A percentile compares a stretch with the other conserved stretches of the same genome.
phyloP scores from a whole-genome alignment of 2,329 filamentous ascomycete species.

The Nemania bipapillata region DNA sequence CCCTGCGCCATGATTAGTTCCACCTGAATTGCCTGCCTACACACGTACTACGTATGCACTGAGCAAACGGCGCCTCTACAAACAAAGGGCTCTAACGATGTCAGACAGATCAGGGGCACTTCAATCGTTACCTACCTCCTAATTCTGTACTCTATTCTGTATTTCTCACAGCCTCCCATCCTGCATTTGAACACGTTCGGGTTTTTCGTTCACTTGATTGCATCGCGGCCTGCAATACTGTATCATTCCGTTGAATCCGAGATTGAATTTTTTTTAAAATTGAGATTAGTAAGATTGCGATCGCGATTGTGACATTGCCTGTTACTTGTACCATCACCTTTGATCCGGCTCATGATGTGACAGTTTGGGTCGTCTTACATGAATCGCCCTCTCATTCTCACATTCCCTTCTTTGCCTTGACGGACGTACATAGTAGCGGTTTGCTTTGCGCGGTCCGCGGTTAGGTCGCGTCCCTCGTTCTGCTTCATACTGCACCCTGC shows the following conservation, averaged over 20 bases:
- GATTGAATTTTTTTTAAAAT: background rate
- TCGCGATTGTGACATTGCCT: background rate
- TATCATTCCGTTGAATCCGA: background rate
- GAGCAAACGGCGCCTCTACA: background rate
- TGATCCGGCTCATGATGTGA: slow-evolving; percentile 36
- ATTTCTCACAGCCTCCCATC: background rate
- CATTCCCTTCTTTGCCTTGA: slow-evolving; percentile 10
- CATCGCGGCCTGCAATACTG: background rate
- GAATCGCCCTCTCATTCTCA: background rate
- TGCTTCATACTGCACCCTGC: background rate
- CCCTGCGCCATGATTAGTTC: background rate
- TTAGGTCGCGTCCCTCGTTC: background rate
- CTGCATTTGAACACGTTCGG: slow-evolving; percentile 21
- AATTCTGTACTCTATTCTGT: no score
- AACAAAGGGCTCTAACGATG: background rate
- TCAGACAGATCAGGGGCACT: background rate
- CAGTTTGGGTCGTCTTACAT: background rate
- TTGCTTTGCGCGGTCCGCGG: background rate
- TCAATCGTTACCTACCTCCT: background rate
- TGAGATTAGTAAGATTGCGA: background rate
- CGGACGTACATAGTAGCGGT: no score
- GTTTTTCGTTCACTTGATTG: background rate
- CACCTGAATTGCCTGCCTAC: no score
- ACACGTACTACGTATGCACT: background rate
- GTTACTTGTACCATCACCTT: no score